Base-by-base conservation (phyloP, 2,329 filamentous ascomycete genomes). In the Diaporthe amygdali region DNA sequence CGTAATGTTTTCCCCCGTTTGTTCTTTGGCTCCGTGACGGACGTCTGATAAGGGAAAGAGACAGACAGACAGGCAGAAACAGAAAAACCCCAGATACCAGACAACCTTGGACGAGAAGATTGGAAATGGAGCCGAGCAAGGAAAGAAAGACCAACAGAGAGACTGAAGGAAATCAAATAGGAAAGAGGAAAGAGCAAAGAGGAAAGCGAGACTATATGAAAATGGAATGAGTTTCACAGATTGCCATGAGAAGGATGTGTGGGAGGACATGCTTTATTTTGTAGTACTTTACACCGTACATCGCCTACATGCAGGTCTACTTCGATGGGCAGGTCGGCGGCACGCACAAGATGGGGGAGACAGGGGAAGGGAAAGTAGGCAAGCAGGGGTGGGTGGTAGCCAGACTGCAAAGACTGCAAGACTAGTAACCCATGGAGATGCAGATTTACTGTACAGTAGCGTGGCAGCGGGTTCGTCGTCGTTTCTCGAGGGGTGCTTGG, bases 121-220 rank as follows among this genome's bases (percentile, higher is more conserved):
- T 68, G 27, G 63, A 54, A 56, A 72, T 51, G 55, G 30, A 68
- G 56, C 17, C 30, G 37, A 68, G 32, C 61, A 70, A 67, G 63
- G 30, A 68, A 73, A n/a, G 46, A 59, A 55, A 30, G 68, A 66
- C 51, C 68, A 47, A 69, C 56, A 74, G 56, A 69, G 30, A 64
- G 69, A 74, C 34, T 61, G 44, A 66, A 39, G 52, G 30, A 37
- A 61, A 68, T 27, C 66, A 74, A 56, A 15, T 32, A 39, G 39
- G 56, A 72, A 68, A 30, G 39, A 37, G 39, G 39, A 70, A 12
- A 51, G 32, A 56, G 44, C 41, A 46, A 59, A 32, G 17, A 52
- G 44, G 51, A 56, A 61, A 55, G 17, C 41, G 44, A 66, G 61
- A 46, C 49, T 55, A 71, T 55, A 68, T 41, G 34, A 71, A 49